phyloP scores from a whole-genome alignment of 2,329 filamentous ascomycete genomes.

The Ophiostoma piceae region DNA sequence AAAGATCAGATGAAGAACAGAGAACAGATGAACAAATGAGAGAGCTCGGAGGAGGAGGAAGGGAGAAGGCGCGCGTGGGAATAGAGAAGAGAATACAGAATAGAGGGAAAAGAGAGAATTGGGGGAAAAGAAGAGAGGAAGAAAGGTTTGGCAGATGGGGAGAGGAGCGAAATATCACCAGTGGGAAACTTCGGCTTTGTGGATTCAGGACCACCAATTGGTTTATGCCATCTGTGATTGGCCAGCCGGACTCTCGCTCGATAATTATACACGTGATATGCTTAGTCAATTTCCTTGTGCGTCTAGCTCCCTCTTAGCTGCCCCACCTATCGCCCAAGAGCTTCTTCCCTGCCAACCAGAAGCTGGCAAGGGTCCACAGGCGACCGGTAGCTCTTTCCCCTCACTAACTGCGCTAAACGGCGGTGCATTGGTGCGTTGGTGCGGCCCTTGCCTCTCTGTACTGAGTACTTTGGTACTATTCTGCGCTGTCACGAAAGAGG shows the following conservation, averaged over 20 bases:
- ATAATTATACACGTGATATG: conserved; percentile 21
- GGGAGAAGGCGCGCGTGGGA: not conserved
- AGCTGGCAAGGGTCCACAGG: conserved; percentile 10
- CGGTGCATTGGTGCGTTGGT: not conserved
- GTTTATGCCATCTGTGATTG: conserved; percentile 26
- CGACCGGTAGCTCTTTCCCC: conserved; percentile 9
- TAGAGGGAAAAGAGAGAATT: conserved; percentile 14
- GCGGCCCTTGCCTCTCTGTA: too few species aligned
- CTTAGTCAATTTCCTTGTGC: conserved; percentile 20
- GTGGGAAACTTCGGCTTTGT: conserved; percentile 27
- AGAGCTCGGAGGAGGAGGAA: not conserved
- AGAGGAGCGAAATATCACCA: conserved; percentile 21
- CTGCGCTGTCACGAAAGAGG: not conserved
- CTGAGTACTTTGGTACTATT: too few species aligned
- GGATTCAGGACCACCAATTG: conserved; percentile 24
- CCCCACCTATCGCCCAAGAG: not conserved
- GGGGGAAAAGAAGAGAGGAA: not conserved
- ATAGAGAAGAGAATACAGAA: not conserved
- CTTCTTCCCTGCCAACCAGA: conserved; percentile 9
- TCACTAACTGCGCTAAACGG: not conserved
- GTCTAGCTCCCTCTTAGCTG: not conserved
- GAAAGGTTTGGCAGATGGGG: not conserved
- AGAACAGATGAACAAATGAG: not conserved
- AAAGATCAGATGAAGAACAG: not conserved
- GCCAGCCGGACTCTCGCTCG: not conserved